Conservation (phyloP, 148 eudicot genomes). For the Rhododendron ferrugineum region DNA sequence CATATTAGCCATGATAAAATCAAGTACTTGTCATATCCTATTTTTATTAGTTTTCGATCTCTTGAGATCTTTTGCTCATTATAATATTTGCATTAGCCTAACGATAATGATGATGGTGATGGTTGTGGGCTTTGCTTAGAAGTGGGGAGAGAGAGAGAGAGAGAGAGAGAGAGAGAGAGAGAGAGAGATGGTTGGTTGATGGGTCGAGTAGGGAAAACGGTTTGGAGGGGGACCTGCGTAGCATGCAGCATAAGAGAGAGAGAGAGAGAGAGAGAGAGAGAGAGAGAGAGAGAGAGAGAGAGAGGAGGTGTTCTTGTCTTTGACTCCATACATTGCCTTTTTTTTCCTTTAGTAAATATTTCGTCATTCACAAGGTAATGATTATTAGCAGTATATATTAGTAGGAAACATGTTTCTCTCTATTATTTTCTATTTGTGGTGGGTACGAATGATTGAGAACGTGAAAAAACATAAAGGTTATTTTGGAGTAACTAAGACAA, state of each 20-base stretch:
- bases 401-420: background rate
- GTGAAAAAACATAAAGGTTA: conserved; percentile 25
- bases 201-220: conserved; percentile 61
- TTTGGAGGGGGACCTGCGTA: conserved; percentile 30
- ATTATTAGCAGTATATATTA: conserved; percentile 22
- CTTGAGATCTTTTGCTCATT: background rate
- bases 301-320: conserved; percentile 34
- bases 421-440: background rate
- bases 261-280: background rate
- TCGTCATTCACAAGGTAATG: conserved; percentile 57
- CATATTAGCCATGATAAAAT: background rate
- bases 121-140: conserved; percentile 60
- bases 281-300: background rate
- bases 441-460: conserved; percentile 24
- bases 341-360: conserved; percentile 16
- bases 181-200: conserved; percentile 40
- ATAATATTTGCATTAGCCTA: conserved; percentile 18
- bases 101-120: conserved; percentile 45
- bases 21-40: background rate
- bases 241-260: background rate
- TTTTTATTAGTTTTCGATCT: background rate
- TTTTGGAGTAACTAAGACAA: conserved; percentile 40
- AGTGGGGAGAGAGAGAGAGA: conserved; percentile 35
- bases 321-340: conserved; percentile 51
- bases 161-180: conserved; percentile 31